These are phyloP conservation scores for Phaeosphaeria sp. DNA, from an alignment of 2,329 filamentous ascomycete species.

Conservation along the genomic window DNA sequence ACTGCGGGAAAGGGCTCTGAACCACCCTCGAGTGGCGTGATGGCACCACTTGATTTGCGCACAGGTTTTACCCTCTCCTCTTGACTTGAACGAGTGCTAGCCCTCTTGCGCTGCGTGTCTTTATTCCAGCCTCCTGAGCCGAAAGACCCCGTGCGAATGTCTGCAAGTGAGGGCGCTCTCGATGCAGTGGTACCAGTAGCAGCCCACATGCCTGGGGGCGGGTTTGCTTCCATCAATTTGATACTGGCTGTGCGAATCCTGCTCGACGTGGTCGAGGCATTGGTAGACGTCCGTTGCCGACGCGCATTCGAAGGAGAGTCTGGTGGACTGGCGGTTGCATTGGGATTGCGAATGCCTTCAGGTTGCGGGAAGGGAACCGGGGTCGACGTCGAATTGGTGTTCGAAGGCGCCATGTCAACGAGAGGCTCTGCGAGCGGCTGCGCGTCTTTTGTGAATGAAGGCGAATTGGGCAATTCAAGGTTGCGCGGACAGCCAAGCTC, in stretches of 20 bases:
- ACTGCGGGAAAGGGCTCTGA: constrained; percentile 39
- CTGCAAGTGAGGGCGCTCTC: constrained; percentile 51
- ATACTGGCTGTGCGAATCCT: constrained; percentile 45
- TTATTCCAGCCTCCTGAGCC: constrained; percentile 43
- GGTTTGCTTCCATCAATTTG: constrained; percentile 46
- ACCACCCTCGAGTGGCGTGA: constrained; percentile 11
- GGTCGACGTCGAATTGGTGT: constrained; percentile 24
- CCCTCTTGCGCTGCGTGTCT: constrained; percentile 33
- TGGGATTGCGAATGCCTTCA: constrained; percentile 17
- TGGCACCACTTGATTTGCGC: constrained; percentile 6
- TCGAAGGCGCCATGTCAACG: constrained; percentile 24
- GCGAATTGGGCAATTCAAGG: background rate
- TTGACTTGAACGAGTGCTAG: constrained; percentile 33
- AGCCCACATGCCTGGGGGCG: constrained; percentile 53
- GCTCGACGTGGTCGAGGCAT: constrained; percentile 38
- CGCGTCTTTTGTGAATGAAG: constrained; percentile 8
- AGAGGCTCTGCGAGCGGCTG: background rate
- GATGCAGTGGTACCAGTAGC: constrained; percentile 51
- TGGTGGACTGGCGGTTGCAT: constrained; percentile 14
- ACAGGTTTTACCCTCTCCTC: constrained; percentile 14
- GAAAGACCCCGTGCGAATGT: constrained; percentile 50
- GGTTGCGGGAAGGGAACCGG: constrained; percentile 38
- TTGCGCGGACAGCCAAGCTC: constrained; percentile 17
- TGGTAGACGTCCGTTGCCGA: constrained; percentile 36
- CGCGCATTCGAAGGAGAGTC: constrained; percentile 24